Conservation (phyloP, 108 stramenopile genomes). For the Cylindrotheca fusiformis region DNA sequence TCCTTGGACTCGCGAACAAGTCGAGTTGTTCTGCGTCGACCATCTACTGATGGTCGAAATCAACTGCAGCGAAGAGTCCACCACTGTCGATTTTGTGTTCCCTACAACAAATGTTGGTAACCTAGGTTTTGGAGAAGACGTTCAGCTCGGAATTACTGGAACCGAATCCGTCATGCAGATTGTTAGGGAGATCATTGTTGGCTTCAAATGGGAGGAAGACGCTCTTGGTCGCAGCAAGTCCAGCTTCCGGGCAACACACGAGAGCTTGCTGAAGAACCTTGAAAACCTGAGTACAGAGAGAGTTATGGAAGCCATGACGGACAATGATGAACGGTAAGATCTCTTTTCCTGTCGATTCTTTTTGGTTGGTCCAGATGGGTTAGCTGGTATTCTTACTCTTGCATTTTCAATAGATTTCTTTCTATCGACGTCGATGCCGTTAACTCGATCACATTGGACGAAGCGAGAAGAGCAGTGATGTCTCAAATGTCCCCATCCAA, state of each 20-base stretch:
- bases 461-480: slow-evolving; percentile 88
- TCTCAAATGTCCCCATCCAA: slow-evolving; percentile 84
- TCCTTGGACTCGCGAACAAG: slow-evolving; percentile 92
- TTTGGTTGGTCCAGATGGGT: not conserved
- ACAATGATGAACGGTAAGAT: slow-evolving; percentile 67
- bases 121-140: slow-evolving; percentile 76
- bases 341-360: slow-evolving; percentile 1
- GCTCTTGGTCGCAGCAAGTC: slow-evolving; percentile 92
- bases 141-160: slow-evolving; percentile 87
- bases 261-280: slow-evolving; percentile 83
- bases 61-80: slow-evolving; percentile 90
- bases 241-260: slow-evolving; percentile 82
- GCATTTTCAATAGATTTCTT: slow-evolving; percentile 69
- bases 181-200: slow-evolving; percentile 87
- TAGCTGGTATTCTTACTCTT: not conserved
- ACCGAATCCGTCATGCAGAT: slow-evolving; percentile 94
- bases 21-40: slow-evolving; percentile 97
- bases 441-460: slow-evolving; percentile 82
- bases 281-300: slow-evolving; percentile 82
- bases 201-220: slow-evolving; percentile 96
- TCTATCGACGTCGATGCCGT: slow-evolving; percentile 84
- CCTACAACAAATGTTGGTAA: slow-evolving; percentile 93
- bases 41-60: slow-evolving; percentile 97
- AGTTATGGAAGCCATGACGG: slow-evolving; percentile 78
- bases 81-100: slow-evolving; percentile 93